Base-by-base conservation (phyloP, 495 filamentous ascomycete genomes). In the Podospora comata region DNA sequence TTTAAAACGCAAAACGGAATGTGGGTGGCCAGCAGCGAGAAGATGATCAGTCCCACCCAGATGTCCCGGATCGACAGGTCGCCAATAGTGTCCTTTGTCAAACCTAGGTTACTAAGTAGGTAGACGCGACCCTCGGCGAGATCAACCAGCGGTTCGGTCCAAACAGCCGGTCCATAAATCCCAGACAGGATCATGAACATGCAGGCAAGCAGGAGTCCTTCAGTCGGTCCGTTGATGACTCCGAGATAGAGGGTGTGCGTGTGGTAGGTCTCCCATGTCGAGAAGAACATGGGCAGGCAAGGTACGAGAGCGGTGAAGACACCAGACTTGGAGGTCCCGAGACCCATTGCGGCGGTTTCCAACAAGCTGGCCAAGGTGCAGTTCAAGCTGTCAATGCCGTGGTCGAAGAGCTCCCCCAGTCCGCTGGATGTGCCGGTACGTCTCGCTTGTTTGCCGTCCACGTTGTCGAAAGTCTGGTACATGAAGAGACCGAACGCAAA, bases 181-280 rank as follows among this genome's bases (percentile, higher is more conserved):
- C 95, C 96, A 11, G 92, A 95, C 19, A 90, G 77, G 58, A 91
- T 80, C 93, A 98, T 98, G 59, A 97, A 83, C 16, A 79, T 75
- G 76, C 92, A 94, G 23, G 92, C 95, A 64, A 98, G 87, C 58
- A 98, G 86, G 32, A 99, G 86, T 39, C 96, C 96, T 79, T 99
- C 95, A 30, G 94, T 99, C 4, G 95, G 95, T 0, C 96, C 96
- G 77, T 99, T 99, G 85, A 98, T 89, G 78, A 96, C 93, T 44
- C 95, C 95, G 4, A 99, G 89, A 76, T 98, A 99, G 2, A 99
- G 83, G 0, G 96, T 98, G 78, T 99, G 95, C 1, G 95, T 97
- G 79, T 99, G 95, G 77, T 97, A 99, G 2, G 95, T 99, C 78
- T 99, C 95, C 95, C 95, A 99, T 7, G 95, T 99, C 5, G 94